Base-by-base conservation (phyloP, 768 basidiomycete genomes). In the Chalciporus chontae region DNA sequence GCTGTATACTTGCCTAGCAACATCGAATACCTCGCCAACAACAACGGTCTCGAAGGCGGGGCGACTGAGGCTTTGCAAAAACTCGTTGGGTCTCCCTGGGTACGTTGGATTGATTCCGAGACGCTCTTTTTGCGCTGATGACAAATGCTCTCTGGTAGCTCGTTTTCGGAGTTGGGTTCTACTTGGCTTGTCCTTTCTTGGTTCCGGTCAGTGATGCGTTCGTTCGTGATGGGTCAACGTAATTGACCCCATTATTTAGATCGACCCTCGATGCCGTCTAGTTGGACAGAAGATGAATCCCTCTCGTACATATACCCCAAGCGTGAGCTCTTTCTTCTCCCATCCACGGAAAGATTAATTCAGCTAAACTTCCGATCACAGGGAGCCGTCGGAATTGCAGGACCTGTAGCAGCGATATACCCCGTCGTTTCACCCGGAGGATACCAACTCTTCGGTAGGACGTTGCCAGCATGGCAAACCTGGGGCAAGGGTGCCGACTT, bases 201-300 rank as follows among this genome's bases (percentile, higher is more conserved):
- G 71, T 84, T 4, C 80, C 82, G 3, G 56, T 62, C 14, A 18
- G 82, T 79, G 45, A 54, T 26, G 26, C 26, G 1, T 2, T 26
- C 26, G 26, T 26, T 26, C 8, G 26, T 6, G 5, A 26, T 7
- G 24, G 4, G 24, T 26, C 26, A 26, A 26, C 26, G 8, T 26
- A 26, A 26, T 8, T 26, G 26, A 8, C 26, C n/a, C 26, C 5
- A 26, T 26, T 6, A 6, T 7, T 8, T 50, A 82, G 80, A 73
- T 84, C 15, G 80, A 83, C 57, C 80, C 79, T 8, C 69, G 80
- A 26, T 78, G 76, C 50, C 70, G 83, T 32, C 63, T 87, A 0
- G 73, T 81, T 5, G 83, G 80, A 0, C 85, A 86, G 51, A 88
- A 87, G 63, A 85, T 86, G 81, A 87, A 87, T 48, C 85, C 85